Evolutionary conservation across 2,329 filamentous ascomycete species (phyloP).

Genomic region (Xylaria sp.): DNA sequence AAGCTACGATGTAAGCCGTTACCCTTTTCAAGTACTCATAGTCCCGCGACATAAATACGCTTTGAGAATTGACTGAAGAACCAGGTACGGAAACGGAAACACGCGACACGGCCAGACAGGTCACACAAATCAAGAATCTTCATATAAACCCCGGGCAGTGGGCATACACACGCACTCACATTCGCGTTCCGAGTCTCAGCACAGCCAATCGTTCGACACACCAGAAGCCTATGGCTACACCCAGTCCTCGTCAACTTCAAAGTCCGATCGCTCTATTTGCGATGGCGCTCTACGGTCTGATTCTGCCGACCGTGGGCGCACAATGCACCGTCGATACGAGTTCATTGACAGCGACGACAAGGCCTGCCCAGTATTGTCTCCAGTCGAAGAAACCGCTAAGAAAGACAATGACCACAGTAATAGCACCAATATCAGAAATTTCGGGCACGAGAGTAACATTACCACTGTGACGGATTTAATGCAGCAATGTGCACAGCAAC

Average conservation of each 20-base stretch:
- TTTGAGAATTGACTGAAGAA: background rate
- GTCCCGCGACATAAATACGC: background rate
- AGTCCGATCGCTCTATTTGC: background rate
- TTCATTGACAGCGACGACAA: conserved; percentile 27
- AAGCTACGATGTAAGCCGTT: conserved; percentile 17
- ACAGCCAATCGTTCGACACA: background rate
- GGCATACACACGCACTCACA: conserved; percentile 3
- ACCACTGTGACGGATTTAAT: conserved; percentile 36
- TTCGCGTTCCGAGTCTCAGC: conserved; percentile 3
- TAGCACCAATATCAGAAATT: background rate
- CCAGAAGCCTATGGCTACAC: background rate
- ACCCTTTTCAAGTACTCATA: background rate
- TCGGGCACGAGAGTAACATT: conserved; percentile 26
- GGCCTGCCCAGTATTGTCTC: conserved; percentile 1
- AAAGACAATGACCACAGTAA: background rate
- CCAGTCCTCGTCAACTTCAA: background rate
- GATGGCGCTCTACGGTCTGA: background rate
- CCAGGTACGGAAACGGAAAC: conserved; percentile 13
- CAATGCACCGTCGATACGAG: conserved; percentile 23
- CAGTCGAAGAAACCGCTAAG: conserved; percentile 19
- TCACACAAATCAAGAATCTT: background rate
- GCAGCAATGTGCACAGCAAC: background rate
- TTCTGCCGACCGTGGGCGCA: conserved; percentile 22
- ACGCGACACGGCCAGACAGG: background rate
- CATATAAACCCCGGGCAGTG: background rate